A percentile compares a stretch with the other conserved stretches of the same genome.
These are phyloP conservation scores for Globisporangium spinosum DNA, from an alignment of 352 stramenopile genomes.

Conservation along the genomic window DNA sequence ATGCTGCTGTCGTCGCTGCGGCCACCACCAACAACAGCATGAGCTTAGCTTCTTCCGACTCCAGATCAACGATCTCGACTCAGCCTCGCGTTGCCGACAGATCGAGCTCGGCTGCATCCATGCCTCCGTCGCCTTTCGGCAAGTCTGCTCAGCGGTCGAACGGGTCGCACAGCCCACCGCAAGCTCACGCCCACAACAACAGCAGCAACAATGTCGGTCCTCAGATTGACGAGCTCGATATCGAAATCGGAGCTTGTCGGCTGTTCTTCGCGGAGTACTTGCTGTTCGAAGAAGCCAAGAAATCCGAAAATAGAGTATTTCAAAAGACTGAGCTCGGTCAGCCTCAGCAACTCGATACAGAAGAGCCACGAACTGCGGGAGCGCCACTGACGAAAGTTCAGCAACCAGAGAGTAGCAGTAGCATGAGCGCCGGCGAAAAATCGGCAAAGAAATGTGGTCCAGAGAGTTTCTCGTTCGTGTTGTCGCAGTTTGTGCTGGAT, in stretches of 20 bases:
- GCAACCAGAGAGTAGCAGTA: constrained; percentile 10
- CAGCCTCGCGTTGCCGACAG: constrained; percentile 30
- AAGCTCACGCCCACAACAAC: constrained; percentile 16
- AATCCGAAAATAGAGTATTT: constrained; percentile 10
- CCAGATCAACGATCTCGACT: constrained; percentile 53
- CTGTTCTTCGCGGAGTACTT: constrained; percentile 89
- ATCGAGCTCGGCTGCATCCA: constrained; percentile 27
- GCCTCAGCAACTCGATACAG: constrained; percentile 2
- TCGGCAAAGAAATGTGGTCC: constrained; percentile 24
- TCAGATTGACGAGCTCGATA: constrained; percentile 61
- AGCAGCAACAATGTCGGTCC: constrained; percentile 4
- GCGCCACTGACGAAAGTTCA: background rate
- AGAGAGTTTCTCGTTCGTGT: constrained; percentile 68
- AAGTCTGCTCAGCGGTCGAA: constrained; percentile 20
- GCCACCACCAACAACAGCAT: constrained; percentile 11
- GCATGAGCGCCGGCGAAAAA: constrained; percentile 10
- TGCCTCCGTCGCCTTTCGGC: constrained; percentile 21
- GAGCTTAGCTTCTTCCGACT: constrained; percentile 31
- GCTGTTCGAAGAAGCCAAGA: constrained; percentile 42
- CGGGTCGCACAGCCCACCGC: constrained; percentile 21
- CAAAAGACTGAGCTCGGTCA: background rate
- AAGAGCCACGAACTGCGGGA: constrained; percentile 1
- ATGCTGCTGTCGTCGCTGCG: constrained; percentile 21
- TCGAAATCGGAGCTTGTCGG: constrained; percentile 81
- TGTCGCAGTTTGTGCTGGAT: constrained; percentile 90